Evolutionary conservation across 345 rosid genomes (phyloP).

Genomic region (Boechera stricta): DNA sequence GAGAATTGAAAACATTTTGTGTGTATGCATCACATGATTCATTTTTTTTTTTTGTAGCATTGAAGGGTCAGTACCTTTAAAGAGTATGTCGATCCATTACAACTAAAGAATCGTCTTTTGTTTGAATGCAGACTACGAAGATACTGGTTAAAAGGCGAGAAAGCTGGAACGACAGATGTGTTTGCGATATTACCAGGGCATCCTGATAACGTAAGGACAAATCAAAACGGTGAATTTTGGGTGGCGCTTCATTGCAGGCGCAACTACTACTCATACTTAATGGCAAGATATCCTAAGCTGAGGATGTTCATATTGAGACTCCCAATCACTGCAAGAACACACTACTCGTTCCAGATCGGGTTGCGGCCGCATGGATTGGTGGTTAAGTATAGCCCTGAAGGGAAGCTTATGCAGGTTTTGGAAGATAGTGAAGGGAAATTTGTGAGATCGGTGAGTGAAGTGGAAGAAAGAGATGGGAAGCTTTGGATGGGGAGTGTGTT

Average conservation of each 20-base stretch:
- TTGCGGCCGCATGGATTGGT: conserved; percentile 57
- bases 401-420: conserved; percentile 68
- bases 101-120: neutral
- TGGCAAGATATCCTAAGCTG: conserved; percentile 53
- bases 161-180: conserved; percentile 76
- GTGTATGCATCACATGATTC: neutral
- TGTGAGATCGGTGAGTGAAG: conserved; percentile 78
- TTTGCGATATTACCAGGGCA: conserved; percentile 76
- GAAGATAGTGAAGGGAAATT: conserved; percentile 87
- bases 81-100: neutral
- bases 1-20: conserved; percentile 1
- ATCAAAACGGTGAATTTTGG: conserved; percentile 88
- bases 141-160: conserved; percentile 92
- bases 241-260: conserved; percentile 77
- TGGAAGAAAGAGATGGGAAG: conserved; percentile 89
- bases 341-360: conserved; percentile 60
- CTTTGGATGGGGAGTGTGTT: conserved; percentile 96
- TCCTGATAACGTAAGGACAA: conserved; percentile 82
- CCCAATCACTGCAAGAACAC: conserved; percentile 64
- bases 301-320: conserved; percentile 70
- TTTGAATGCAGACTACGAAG: conserved; percentile 60
- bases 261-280: conserved; percentile 47
- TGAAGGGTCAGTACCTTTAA: neutral
- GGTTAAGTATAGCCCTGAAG: conserved; percentile 77
- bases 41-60: neutral